Evolutionary conservation across 2,329 filamentous ascomycete genomes (phyloP).

Genomic region (Chaetomium sp.): DNA sequence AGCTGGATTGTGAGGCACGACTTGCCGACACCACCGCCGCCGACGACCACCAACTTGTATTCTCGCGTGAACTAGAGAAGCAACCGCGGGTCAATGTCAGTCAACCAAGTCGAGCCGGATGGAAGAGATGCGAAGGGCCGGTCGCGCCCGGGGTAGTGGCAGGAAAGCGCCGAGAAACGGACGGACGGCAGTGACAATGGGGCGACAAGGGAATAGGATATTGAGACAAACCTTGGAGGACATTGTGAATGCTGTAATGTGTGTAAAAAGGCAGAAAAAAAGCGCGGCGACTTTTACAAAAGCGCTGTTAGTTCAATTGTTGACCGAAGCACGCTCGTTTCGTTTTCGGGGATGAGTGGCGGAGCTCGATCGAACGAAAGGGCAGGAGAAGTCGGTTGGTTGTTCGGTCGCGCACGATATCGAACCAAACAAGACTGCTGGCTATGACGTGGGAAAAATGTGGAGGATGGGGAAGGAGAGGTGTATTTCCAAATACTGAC

Average conservation of each 20-base stretch:
- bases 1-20: slow-evolving; percentile 98
- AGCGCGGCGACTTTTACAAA: background rate
- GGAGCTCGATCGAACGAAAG: too few species aligned
- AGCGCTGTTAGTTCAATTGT: slow-evolving; percentile 1
- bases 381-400: too few species aligned
- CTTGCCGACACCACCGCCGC: slow-evolving; percentile 97
- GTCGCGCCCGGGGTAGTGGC: background rate
- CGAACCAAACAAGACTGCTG: too few species aligned
- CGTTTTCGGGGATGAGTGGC: too few species aligned
- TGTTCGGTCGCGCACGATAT: too few species aligned
- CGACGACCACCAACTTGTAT: slow-evolving; percentile 95
- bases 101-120: background rate
- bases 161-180: background rate
- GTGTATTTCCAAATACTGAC: slow-evolving; percentile 2
- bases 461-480: too few species aligned
- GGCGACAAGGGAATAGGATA: background rate
- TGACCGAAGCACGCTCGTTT: slow-evolving; percentile 1
- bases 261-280: background rate
- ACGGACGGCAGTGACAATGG: background rate
- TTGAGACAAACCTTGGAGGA: slow-evolving; percentile 21
- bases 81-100: slow-evolving; percentile 9
- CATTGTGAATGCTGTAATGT: slow-evolving; percentile 12
- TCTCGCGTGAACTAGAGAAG: slow-evolving; percentile 68
- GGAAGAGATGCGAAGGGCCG: background rate
- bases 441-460: too few species aligned